Evolutionary conservation across 176 grass and related monocot genomes (phyloP).

Genomic region (Phragmites australis): DNA sequence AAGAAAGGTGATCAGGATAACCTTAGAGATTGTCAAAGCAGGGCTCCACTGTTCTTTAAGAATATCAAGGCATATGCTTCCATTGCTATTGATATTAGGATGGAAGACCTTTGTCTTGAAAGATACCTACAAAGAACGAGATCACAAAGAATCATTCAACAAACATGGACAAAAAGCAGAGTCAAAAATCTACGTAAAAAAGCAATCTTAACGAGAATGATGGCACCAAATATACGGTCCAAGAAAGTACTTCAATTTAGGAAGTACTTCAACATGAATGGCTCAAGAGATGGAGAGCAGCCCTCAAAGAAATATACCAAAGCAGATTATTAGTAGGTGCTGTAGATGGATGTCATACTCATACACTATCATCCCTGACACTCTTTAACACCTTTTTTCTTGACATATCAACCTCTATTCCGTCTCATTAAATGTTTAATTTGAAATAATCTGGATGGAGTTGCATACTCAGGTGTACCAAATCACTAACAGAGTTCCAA

Average conservation of each 20-base stretch:
- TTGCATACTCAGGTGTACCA: background rate
- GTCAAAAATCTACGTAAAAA: background rate
- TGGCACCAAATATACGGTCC: background rate
- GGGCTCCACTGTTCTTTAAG: slow-evolving; percentile 70
- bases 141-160: slow-evolving; percentile 21
- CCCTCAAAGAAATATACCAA: slow-evolving; percentile 7
- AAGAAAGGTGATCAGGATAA: background rate
- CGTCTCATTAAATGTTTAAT: background rate
- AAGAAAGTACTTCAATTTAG: background rate
- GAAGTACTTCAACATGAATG: background rate
- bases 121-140: slow-evolving; percentile 47
- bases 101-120: slow-evolving; percentile 69
- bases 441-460: background rate
- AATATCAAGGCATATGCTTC: slow-evolving; percentile 69
- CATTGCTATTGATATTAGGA: slow-evolving; percentile 69
- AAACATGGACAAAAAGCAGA: background rate
- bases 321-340: background rate
- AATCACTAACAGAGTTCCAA: slow-evolving; percentile 9
- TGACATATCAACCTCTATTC: background rate
- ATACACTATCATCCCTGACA: background rate
- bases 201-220: background rate
- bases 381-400: background rate
- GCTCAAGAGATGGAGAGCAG: background rate
- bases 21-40: slow-evolving; percentile 65
- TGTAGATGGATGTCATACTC: background rate